Base-by-base conservation (phyloP, 805 yeast genomes). In the Wickerhamiella nectarea region DNA sequence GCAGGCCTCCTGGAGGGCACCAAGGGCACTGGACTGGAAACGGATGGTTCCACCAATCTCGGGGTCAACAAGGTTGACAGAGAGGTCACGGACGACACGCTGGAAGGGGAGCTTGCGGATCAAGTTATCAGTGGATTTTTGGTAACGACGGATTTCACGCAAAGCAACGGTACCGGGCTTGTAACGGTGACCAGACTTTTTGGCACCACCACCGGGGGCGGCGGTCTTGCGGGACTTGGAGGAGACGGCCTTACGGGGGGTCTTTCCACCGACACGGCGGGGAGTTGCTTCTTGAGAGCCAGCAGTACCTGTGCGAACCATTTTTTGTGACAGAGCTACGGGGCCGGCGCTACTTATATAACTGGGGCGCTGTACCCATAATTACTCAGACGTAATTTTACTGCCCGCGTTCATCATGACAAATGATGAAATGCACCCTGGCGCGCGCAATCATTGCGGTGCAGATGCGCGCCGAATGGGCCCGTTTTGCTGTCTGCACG, bases 131-230 rank as follows among this genome's bases (percentile, higher is more conserved):
- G 91, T 81, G 44, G 87, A 77, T 71, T 82, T 82, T 71, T 81
- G 93, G 76, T 81, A 81, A 71, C 87, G 78, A 75, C 91, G 79
- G 64, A 81, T 81, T 71, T 81, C 91, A 76, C 89, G 79, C 64
- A 81, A 79, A 59, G 93, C 93, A 63, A 80, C 89, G 62, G 89
- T 80, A 78, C 93, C 93, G 63, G 93, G 93, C 83, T 81, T 82
- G 72, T 81, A 82, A 77, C 93, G 79, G 76, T 80, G 91, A 53
- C 87, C 86, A 72, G 80, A 81, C 80, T 80, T 81, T 63, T 81
- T 89, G 72, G 89, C 91, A 62, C 89, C 89, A 45, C 64, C 70
- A 48, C 81, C 71, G 67, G 85, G 68, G 47, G 68, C 86, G 48
- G 87, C 89, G 38, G 89, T 79, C 69, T 81, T 81, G 72, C 91